A percentile compares a stretch with the other conserved stretches of the same genome.
Evolutionary conservation across 208 protist genomes (phyloP).

Genomic region (Wallacemonas sp.): DNA sequence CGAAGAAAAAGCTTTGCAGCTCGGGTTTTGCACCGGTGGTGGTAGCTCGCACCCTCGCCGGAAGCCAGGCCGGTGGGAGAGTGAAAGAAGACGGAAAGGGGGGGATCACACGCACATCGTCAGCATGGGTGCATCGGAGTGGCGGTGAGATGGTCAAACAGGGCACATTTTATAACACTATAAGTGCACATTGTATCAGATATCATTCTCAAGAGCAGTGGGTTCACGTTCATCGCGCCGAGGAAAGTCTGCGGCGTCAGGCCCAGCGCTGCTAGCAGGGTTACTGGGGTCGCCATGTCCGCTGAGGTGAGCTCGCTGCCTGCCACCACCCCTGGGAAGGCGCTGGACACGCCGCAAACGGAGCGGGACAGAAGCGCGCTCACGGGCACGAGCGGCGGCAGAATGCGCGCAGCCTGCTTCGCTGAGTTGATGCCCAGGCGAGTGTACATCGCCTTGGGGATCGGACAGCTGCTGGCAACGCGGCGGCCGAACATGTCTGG

Average conservation of each 20-base stretch:
- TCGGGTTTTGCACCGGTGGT: no score
- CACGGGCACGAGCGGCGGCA: conserved; percentile 66
- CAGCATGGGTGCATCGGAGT: neutral
- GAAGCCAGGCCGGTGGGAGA: no score
- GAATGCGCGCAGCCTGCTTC: conserved; percentile 73
- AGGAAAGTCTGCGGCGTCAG: conserved; percentile 52
- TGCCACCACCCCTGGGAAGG: conserved; percentile 15
- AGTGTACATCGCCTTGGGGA: conserved; percentile 76
- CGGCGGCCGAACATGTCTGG: conserved; percentile 83
- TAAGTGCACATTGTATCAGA: conserved; percentile 93
- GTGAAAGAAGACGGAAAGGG: neutral
- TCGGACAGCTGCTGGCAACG: conserved; percentile 67
- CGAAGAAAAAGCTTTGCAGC: no score
- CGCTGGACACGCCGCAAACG: conserved; percentile 25
- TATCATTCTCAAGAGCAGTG: conserved; percentile 73
- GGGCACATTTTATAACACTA: conserved; percentile 63
- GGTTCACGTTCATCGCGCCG: conserved; percentile 49
- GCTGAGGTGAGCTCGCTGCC: conserved; percentile 24
- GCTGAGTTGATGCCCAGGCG: conserved; percentile 68
- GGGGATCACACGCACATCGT: no score
- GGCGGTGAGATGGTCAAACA: conserved; percentile 13
- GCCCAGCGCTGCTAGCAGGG: conserved; percentile 51
- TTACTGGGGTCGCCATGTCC: conserved; percentile 36
- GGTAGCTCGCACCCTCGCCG: no score
- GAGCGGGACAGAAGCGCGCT: conserved; percentile 34